These are phyloP conservation scores for Cichorium intybus DNA, from an alignment of 140 eudicot genomes.

Conservation along the genomic window DNA sequence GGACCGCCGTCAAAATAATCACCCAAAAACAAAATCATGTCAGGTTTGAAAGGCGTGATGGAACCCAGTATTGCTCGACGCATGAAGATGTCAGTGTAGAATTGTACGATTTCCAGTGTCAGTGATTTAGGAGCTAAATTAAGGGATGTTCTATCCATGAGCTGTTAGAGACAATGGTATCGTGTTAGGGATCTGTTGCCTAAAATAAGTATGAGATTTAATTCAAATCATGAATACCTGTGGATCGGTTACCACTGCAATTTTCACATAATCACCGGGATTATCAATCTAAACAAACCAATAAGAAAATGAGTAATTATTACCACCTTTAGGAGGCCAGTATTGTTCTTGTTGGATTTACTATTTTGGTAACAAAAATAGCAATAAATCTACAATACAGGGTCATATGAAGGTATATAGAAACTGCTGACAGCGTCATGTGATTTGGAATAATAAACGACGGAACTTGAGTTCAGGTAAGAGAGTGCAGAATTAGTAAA, in stretches of 20 bases:
- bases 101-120: conserved; percentile 66
- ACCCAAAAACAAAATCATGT: conserved; percentile 80
- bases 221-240: conserved; percentile 51
- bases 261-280: conserved; percentile 66
- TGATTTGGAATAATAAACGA: not conserved
- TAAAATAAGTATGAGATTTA: conserved; percentile 1
- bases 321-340: not conserved
- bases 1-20: conserved; percentile 93
- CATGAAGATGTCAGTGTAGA: conserved; percentile 85
- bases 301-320: conserved; percentile 1
- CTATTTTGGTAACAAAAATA: not conserved
- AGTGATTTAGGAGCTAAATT: conserved; percentile 68
- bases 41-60: conserved; percentile 74
- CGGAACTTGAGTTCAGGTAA: not conserved
- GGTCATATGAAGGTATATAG: conserved; percentile 1
- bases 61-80: conserved; percentile 84
- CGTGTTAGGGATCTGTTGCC: not conserved
- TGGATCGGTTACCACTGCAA: conserved; percentile 90
- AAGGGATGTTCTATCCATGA: conserved; percentile 89
- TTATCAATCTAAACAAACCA: conserved; percentile 37
- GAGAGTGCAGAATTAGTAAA: not conserved
- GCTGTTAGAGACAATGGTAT: conserved; percentile 39
- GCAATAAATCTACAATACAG: not conserved
- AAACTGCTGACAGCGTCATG: not conserved
- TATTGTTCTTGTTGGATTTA: not conserved